Conservation (phyloP, 2,329 filamentous ascomycete species). For the Trichophyton mentagrophytes region DNA sequence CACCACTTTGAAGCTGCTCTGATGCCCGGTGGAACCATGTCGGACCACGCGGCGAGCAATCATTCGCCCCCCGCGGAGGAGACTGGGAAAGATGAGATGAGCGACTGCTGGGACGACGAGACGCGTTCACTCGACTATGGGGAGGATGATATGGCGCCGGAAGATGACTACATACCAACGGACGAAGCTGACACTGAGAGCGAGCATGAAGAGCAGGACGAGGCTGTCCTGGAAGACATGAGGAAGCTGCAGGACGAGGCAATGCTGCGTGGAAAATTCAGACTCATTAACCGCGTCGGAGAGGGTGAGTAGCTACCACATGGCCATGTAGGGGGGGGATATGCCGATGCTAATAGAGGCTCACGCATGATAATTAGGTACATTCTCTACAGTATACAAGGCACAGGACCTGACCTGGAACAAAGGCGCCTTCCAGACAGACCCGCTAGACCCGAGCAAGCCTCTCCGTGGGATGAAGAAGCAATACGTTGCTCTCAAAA, state of each 20-base stretch:
- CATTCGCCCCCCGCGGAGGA: background rate
- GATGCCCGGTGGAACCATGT: background rate
- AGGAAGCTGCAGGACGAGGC: slow-evolving; percentile 67
- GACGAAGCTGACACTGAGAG: slow-evolving; percentile 23
- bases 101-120: background rate
- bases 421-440: slow-evolving; percentile 1
- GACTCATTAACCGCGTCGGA: slow-evolving; percentile 90
- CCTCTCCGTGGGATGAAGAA: slow-evolving; percentile 23
- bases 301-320: slow-evolving; percentile 52
- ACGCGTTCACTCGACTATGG: background rate
- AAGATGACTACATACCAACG: slow-evolving; percentile 6
- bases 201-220: slow-evolving; percentile 27
- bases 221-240: slow-evolving; percentile 69
- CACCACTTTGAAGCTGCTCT: background rate
- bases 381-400: slow-evolving; percentile 98
- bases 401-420: slow-evolving; percentile 60
- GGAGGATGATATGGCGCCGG: background rate
- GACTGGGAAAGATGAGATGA: background rate
- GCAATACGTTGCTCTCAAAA: slow-evolving; percentile 87
- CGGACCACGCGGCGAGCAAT: background rate
- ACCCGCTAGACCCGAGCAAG: slow-evolving; percentile 7
- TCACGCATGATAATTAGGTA: slow-evolving; percentile 46
- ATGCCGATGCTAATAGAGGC: background rate
- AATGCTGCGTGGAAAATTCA: slow-evolving; percentile 70
- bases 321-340: slow-evolving; percentile 3